Percentiles rank a stretch among this genome's conserved stretches.
Evolutionary conservation across 1,284 basidiomycete species (phyloP).

Genomic region (Austroboletus niveus): DNA sequence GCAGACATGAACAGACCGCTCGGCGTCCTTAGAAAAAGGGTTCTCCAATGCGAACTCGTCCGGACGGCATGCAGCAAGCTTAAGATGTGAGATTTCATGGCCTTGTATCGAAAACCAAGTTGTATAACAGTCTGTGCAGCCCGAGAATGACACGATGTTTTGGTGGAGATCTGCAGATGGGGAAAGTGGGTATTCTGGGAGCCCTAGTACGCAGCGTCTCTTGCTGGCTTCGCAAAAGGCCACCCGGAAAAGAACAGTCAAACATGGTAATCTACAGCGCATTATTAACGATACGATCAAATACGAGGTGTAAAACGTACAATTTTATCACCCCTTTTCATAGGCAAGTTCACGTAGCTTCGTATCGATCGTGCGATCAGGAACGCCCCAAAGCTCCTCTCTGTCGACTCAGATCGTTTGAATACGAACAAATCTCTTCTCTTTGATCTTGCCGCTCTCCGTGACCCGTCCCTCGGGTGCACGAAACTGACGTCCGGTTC

Average conservation of each 20-base stretch:
- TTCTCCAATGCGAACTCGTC: conserved; percentile 15
- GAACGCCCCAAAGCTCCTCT: conserved; percentile 31
- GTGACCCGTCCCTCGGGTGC: conserved; percentile 55
- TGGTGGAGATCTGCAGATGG: conserved; percentile 16
- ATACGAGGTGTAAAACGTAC: conserved; percentile 15
- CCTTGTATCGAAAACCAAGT: conserved; percentile 3
- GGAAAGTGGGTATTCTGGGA: conserved; percentile 5
- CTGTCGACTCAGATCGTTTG: conserved; percentile 36
- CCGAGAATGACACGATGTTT: conserved; percentile 10
- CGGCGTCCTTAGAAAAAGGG: conserved; percentile 5
- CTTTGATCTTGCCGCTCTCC: conserved; percentile 36
- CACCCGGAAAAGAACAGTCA: conserved; percentile 25
- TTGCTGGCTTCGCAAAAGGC: conserved; percentile 11
- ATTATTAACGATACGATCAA: conserved; percentile 49
- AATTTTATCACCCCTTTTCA: conserved; percentile 33
- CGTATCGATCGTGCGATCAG: conserved; percentile 49
- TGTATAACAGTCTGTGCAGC: conserved; percentile 6
- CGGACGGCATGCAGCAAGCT: conserved; percentile 22
- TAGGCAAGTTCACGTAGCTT: conserved; percentile 48
- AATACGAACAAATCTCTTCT: conserved; percentile 55
- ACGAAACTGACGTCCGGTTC: conserved; percentile 37
- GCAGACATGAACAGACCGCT: conserved; percentile 21
- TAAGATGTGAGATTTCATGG: conserved; percentile 2
- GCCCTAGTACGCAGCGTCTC: conserved; percentile 7
- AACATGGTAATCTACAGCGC: conserved; percentile 12